These are phyloP conservation scores for Huntiella omanensis DNA, from an alignment of 2,329 filamentous ascomycete genomes.

Conservation along the genomic window DNA sequence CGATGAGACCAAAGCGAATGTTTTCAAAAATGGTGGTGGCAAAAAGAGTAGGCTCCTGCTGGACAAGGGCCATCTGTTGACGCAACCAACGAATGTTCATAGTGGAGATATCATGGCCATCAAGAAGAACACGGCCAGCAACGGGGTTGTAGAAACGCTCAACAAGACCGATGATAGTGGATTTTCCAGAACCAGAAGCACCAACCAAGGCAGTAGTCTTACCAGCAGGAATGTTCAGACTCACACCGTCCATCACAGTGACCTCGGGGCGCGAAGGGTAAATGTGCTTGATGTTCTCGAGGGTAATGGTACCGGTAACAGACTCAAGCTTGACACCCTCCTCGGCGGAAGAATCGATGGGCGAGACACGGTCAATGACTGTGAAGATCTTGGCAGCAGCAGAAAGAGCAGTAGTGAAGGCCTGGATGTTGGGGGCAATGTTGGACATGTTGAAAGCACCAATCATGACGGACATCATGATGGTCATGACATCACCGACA, in stretches of 20 bases:
- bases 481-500: constrained; percentile 58
- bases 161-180: constrained; percentile 79
- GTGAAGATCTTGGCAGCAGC: constrained; percentile 84
- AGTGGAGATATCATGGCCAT: constrained; percentile 62
- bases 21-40: constrained; percentile 77
- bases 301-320: constrained; percentile 59
- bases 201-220: constrained; percentile 89
- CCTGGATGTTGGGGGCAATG: constrained; percentile 66
- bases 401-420: constrained; percentile 66
- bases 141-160: constrained; percentile 92
- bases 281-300: constrained; percentile 74
- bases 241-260: constrained; percentile 69
- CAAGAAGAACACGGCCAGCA: constrained; percentile 56
- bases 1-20: constrained; percentile 78
- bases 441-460: constrained; percentile 84
- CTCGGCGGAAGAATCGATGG: constrained; percentile 55
- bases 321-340: constrained; percentile 54
- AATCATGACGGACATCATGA: constrained; percentile 80
- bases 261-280: constrained; percentile 89
- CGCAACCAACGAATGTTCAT: constrained; percentile 83
- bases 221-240: constrained; percentile 61
- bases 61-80: constrained; percentile 80
- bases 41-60: constrained; percentile 84
- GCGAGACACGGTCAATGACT: constrained; percentile 77
- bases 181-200: constrained; percentile 86